phyloP scores from a whole-genome alignment of 1,139 yeast species.

The Fermentozyma sake region DNA sequence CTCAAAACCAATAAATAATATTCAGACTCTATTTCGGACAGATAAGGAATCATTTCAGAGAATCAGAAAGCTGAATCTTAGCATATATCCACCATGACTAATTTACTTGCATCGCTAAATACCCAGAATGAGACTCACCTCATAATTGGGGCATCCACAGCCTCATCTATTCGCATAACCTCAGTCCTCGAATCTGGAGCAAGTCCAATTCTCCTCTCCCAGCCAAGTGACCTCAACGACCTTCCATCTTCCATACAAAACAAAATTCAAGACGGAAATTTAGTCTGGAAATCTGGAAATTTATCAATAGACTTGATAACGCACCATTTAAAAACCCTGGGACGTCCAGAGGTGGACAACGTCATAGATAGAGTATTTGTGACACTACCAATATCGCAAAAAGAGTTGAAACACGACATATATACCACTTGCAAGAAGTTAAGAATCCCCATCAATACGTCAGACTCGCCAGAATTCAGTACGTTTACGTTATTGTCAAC shows the following conservation, averaged over 20 bases:
- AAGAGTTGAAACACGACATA: conserved; percentile 31
- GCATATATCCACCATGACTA: conserved; percentile 19
- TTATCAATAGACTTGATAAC: conserved; percentile 23
- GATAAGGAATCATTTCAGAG: no score
- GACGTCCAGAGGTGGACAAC: conserved; percentile 57
- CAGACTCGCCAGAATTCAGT: conserved; percentile 68
- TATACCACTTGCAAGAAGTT: conserved; percentile 48
- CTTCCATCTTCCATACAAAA: conserved; percentile 27
- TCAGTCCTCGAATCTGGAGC: conserved; percentile 56
- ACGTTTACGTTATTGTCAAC: conserved; percentile 77
- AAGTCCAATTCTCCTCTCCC: conserved; percentile 43
- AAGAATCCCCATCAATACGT: conserved; percentile 78
- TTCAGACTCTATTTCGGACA: no score
- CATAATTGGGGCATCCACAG: conserved; percentile 56
- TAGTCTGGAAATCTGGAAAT: conserved; percentile 28
- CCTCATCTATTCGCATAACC: conserved; percentile 47
- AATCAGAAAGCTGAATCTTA: no score
- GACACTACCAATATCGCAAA: conserved; percentile 30
- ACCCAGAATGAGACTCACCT: conserved; percentile 55
- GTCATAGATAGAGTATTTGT: conserved; percentile 78
- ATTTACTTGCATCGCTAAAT: conserved; percentile 46
- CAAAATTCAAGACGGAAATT: conserved; percentile 15
- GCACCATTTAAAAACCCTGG: conserved; percentile 41
- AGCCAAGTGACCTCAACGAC: conserved; percentile 9
- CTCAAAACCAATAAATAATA: neutral